These are phyloP conservation scores for Alisma plantagoaquatica DNA, from an alignment of 106 monocot species.

Conservation along the genomic window DNA sequence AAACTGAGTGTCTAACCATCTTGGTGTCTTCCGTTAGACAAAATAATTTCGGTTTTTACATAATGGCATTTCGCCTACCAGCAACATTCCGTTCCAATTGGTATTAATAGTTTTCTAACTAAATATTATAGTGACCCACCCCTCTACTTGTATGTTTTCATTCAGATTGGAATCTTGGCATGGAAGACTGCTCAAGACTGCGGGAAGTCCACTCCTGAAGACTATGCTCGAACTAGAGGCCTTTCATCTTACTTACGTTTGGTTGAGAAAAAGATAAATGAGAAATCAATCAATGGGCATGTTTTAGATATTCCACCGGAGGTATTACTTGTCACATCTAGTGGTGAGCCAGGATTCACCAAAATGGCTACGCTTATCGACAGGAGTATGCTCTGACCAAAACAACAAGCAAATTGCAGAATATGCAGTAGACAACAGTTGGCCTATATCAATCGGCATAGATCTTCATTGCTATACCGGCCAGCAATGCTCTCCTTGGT, in stretches of 20 bases:
- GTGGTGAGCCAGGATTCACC: conserved; percentile 1
- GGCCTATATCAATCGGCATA: not conserved
- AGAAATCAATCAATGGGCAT: conserved; percentile 12
- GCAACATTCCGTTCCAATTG: too few relatives aligned
- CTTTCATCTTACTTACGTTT: conserved; percentile 41
- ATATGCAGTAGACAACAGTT: conserved; percentile 43
- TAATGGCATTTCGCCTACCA: conserved; percentile 1
- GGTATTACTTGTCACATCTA: not conserved
- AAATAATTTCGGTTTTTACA: not conserved
- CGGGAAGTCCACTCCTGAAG: conserved; percentile 50
- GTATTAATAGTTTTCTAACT: too few relatives aligned
- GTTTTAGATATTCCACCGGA: conserved; percentile 32
- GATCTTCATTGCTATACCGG: conserved; percentile 42
- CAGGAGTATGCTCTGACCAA: conserved; percentile 1
- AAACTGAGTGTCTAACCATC: too few relatives aligned
- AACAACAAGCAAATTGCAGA: conserved; percentile 18
- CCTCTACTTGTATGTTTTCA: conserved; percentile 1
- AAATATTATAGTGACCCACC: too few relatives aligned
- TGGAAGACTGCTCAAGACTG: conserved; percentile 50
- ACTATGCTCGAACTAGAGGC: conserved; percentile 47
- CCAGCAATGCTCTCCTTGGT: conserved; percentile 69
- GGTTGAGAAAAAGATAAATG: conserved; percentile 48
- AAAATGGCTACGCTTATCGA: conserved; percentile 23
- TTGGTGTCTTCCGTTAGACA: too few relatives aligned
- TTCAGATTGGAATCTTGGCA: conserved; percentile 62